Conservation (phyloP, 202 grass and related monocot species). For the Schoenoplectus triqueter region DNA sequence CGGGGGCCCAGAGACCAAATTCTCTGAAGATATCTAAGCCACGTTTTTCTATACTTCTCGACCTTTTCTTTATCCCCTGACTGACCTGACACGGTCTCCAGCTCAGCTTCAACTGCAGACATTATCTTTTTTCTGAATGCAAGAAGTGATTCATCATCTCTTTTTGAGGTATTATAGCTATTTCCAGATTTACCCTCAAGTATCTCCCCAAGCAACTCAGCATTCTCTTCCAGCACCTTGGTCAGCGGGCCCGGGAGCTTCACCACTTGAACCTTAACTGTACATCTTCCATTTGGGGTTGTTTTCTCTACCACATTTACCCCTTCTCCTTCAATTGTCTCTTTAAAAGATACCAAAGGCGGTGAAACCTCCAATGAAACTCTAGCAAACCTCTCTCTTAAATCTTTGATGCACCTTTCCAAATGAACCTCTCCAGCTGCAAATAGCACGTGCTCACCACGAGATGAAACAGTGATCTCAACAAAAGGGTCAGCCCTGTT, state of each 20-base stretch:
- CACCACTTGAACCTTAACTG: slow-evolving; percentile 69
- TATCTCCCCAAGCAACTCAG: slow-evolving; percentile 73
- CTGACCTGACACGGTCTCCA: slow-evolving; percentile 56
- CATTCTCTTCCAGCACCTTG: slow-evolving; percentile 82
- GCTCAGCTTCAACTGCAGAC: slow-evolving; percentile 76
- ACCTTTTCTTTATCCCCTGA: slow-evolving; percentile 69
- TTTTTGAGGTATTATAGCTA: slow-evolving; percentile 49
- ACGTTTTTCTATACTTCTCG: slow-evolving; percentile 61
- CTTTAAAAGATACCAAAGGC: slow-evolving; percentile 88
- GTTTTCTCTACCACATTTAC: slow-evolving; percentile 64
- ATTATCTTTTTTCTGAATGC: slow-evolving; percentile 66
- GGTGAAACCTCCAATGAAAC: slow-evolving; percentile 71
- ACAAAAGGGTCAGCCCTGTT: slow-evolving; percentile 95
- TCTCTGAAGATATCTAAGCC: slow-evolving; percentile 63
- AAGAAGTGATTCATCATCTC: slow-evolving; percentile 62
- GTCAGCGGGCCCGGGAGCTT: slow-evolving; percentile 72
- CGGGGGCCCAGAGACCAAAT: slow-evolving; percentile 86
- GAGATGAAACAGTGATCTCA: slow-evolving; percentile 78
- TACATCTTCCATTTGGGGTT: slow-evolving; percentile 81
- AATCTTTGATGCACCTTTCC: slow-evolving; percentile 93
- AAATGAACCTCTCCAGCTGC: slow-evolving; percentile 96
- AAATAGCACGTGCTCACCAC: slow-evolving; percentile 85
- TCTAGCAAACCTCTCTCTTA: slow-evolving; percentile 92
- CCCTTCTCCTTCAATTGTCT: slow-evolving; percentile 82
- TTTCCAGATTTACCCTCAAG: slow-evolving; percentile 70